Evolutionary conservation across 345 rosid genomes (phyloP), one percentile per base, ranked within the genome.

Genomic region (Aethionema arabicum): DNA sequence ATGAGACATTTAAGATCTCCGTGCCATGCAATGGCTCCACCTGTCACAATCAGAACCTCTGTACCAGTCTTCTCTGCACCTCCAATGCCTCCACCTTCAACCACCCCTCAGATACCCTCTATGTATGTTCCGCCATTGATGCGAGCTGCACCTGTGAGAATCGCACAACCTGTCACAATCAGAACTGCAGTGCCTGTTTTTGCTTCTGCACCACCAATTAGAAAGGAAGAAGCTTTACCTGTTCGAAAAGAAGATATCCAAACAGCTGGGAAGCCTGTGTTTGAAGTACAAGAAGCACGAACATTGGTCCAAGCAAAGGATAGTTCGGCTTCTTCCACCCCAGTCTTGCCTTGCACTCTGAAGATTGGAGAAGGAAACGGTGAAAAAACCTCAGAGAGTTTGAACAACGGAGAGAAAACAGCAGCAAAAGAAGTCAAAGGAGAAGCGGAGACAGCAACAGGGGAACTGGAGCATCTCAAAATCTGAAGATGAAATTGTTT

Each of bases 61-160:
- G 81, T 81, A 40, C 96, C 98, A 1, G 91, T 86, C 59, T 92
- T 83, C 71, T 82, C 98, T 12, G 91, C 98, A 35, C 96, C 96
- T 32, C 92, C 84, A 13, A 71, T 45, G 29, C 83, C 80, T 32
- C 75, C 73, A 14, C 67, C 85, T 38, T 70, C 79, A 52, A 56
- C 82, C 80, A 41, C 79, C 78, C 14, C 70, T 36, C 73, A 74
- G 74, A 77, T 75, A 52, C 72, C 68, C 45, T 76, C 85, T 13
- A 49, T 69, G 56, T 62, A 69, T 21, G 61, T 72, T 27, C 72
- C 86, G 7, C 56, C 82, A 12, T 45, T 66, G 46, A 62, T 82
- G 81, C 75, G 72, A 5, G 54, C 76, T 5, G 69, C 72, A 32
- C 73, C 79, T 0, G 70, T 80, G 50, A 77, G 75, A 11, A 71